These are phyloP conservation scores for Stachybotrys chlorohalonatus DNA, from an alignment of 2,329 filamentous ascomycete species.

Conservation along the genomic window DNA sequence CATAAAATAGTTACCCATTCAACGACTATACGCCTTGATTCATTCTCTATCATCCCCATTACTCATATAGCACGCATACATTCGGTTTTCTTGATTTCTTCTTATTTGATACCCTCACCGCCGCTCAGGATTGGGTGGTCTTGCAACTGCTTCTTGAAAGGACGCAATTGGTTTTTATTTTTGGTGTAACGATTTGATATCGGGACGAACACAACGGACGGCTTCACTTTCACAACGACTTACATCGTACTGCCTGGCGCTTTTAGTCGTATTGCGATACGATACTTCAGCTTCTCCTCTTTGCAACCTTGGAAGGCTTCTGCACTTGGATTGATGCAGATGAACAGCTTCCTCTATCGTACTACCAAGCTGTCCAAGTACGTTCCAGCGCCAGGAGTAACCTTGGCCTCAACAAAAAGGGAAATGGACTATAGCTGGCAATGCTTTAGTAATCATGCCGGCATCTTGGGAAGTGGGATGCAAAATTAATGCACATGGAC, in stretches of 20 bases:
- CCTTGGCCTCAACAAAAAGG: too few species aligned
- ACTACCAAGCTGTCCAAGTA: too few species aligned
- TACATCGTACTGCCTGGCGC: background rate
- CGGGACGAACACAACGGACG: background rate
- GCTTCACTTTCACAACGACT: background rate
- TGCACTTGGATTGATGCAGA: too few species aligned
- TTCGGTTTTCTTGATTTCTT: background rate
- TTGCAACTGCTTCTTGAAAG: background rate
- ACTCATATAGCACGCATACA: background rate
- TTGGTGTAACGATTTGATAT: background rate
- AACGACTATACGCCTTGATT: background rate
- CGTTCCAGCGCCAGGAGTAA: too few species aligned
- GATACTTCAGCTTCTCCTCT: background rate
- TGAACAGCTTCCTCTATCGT: too few species aligned
- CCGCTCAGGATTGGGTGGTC: background rate
- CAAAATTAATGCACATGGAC: too few species aligned
- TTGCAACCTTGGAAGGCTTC: background rate
- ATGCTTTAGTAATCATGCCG: too few species aligned
- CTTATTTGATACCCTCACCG: background rate
- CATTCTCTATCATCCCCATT: background rate
- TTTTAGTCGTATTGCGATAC: background rate
- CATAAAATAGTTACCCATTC: background rate
- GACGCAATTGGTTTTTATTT: background rate
- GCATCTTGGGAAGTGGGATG: too few species aligned
- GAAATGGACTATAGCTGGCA: too few species aligned